Evolutionary conservation across 2,329 filamentous ascomycete genomes (phyloP).

Genomic region (Xylaria sp.): DNA sequence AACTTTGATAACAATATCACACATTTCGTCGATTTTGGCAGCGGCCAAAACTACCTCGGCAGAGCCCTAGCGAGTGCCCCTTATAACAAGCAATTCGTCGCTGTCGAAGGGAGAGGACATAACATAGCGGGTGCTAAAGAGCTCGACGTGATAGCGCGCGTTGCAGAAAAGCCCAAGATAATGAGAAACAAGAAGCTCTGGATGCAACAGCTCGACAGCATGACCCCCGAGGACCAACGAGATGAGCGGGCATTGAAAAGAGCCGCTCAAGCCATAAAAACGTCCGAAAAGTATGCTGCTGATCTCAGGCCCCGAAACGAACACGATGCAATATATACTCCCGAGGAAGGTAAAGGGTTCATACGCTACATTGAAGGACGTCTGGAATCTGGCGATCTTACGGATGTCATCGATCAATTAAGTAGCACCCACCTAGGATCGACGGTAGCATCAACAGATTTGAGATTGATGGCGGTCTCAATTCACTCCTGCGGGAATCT

Average conservation of each 20-base stretch:
- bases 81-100: slow-evolving; percentile 85
- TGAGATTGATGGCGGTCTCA: slow-evolving; percentile 82
- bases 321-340: slow-evolving; percentile 58
- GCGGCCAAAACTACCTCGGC: slow-evolving; percentile 94
- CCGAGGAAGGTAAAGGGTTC: slow-evolving; percentile 67
- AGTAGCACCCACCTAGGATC: slow-evolving; percentile 35
- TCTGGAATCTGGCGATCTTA: slow-evolving; percentile 74
- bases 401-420: slow-evolving; percentile 40
- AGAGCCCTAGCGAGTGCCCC: slow-evolving; percentile 83
- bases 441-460: slow-evolving; percentile 43
- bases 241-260: slow-evolving; percentile 48
- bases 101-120: slow-evolving; percentile 84
- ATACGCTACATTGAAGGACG: slow-evolving; percentile 80
- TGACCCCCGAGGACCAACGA: slow-evolving; percentile 49
- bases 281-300: slow-evolving; percentile 40
- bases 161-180: slow-evolving; percentile 74
- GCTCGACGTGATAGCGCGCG: slow-evolving; percentile 81
- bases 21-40: slow-evolving; percentile 94
- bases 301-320: slow-evolving; percentile 59
- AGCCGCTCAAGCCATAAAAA: slow-evolving; percentile 43
- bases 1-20: slow-evolving; percentile 68
- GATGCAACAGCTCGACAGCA: slow-evolving; percentile 55
- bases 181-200: slow-evolving; percentile 85
- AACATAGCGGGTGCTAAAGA: slow-evolving; percentile 86
- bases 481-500: slow-evolving; percentile 98